Base-by-base conservation (phyloP, 768 basidiomycete genomes). In the Tricholoma sp. region DNA sequence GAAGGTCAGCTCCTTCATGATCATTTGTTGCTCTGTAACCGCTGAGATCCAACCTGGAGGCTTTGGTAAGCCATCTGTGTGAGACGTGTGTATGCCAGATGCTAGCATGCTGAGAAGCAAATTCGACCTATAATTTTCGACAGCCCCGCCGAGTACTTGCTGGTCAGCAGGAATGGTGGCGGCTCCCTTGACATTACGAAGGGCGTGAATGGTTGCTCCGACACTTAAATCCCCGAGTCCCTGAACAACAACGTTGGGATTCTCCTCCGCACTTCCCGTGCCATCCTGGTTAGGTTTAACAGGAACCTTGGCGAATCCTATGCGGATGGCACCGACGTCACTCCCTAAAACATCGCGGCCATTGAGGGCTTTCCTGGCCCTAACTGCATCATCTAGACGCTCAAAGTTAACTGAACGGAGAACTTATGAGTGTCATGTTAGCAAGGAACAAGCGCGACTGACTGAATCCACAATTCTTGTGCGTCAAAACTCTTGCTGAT, bases 401-500 rank as follows among this genome's bases (percentile, higher is more conserved):
- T 99, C 96, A 70, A 98, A 98, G 69, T 99, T 98, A 75, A 98
- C 89, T 88, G 70, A 56, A 58, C 17, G 32, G n/a, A 17, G 52
- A 39, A 28, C 53, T 65, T 51, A 61, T 57, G 57, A 54, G 44
- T 44, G 20, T 58, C 4, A 56, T 49, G 57, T 33, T 41, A 52
- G 59, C 10, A 49, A 48, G 34, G 48, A 37, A 41, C 15, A 33
- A 54, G 50, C 12, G 63, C 55, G 5, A 83, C 86, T 70, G 57
- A 87, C 85, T 89, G 73, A 90, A 91, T 58, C 93, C 92, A 70
- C 97, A 97, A 63, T 96, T 96, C 77, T 98, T 98, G 76, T 97
- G 94, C 3, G 94, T 95, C 64, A 99, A 76, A 12, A 98, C 94
- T 57, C 97, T 78, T 8, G 96, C 97, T 50, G 91, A 95, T 73